phyloP scores from a whole-genome alignment of 2,329 filamentous ascomycete genomes.

The Clarireedia paspali region DNA sequence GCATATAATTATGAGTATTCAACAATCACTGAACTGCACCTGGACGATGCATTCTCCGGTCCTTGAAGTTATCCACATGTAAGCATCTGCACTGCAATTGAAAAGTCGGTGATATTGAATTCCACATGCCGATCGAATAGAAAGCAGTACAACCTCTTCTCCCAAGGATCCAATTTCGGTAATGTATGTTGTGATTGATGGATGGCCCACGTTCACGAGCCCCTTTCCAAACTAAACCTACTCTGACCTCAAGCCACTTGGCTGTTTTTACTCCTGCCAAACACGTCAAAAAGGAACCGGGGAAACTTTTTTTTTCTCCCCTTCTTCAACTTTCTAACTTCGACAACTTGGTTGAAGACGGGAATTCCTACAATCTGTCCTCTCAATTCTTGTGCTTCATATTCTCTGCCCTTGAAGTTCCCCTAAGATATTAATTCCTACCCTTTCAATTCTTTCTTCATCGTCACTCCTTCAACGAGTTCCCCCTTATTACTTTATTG shows the following conservation, averaged over 20 bases:
- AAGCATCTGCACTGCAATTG: not conserved
- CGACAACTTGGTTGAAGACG: not conserved
- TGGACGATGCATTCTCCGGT: no score
- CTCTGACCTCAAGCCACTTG: not conserved
- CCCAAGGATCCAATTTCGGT: slow-evolving; percentile 7
- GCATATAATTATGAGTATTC: no score
- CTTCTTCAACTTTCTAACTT: not conserved
- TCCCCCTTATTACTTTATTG: not conserved
- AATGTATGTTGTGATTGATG: not conserved
- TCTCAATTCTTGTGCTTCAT: slow-evolving; percentile 2
- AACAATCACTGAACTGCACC: no score
- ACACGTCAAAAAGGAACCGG: slow-evolving; percentile 2
- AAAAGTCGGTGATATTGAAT: not conserved
- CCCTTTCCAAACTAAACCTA: not conserved
- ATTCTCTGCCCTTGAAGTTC: not conserved
- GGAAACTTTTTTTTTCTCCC: slow-evolving; percentile 1
- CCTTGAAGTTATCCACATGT: no score
- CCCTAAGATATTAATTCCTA: slow-evolving; percentile 4
- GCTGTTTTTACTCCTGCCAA: not conserved
- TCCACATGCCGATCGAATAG: not conserved
- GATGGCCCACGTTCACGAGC: not conserved
- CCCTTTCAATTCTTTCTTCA: not conserved
- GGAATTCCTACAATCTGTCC: not conserved
- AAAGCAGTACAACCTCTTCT: not conserved
- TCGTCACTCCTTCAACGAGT: slow-evolving; percentile 4